These are phyloP conservation scores for Beauveria medogensis DNA, from an alignment of 2,329 filamentous ascomycete species.

Conservation along the genomic window DNA sequence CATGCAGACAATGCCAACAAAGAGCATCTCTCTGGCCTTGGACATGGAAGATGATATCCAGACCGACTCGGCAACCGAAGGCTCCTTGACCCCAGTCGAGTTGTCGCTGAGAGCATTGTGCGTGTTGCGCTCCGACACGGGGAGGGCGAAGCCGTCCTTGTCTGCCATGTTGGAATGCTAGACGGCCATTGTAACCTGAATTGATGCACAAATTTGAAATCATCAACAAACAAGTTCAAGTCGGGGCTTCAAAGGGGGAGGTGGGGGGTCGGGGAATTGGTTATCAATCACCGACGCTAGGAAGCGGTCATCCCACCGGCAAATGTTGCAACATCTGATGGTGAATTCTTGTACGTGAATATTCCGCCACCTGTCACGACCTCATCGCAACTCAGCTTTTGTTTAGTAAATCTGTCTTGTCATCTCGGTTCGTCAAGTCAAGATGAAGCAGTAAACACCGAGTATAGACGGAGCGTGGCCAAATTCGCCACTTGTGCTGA, in stretches of 20 bases:
- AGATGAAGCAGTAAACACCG: too few relatives aligned
- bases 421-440: too few relatives aligned
- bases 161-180: not conserved
- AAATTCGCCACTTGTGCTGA: too few relatives aligned
- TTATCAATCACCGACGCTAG: conserved; percentile 3
- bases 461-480: too few relatives aligned
- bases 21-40: conserved; percentile 24
- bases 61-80: conserved; percentile 3
- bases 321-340: not conserved
- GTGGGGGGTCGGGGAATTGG: too few relatives aligned
- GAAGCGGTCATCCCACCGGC: not conserved
- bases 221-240: too few relatives aligned
- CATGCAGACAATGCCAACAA: conserved; percentile 36
- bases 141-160: not conserved
- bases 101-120: not conserved
- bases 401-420: too few relatives aligned
- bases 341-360: too few relatives aligned
- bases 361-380: too few relatives aligned
- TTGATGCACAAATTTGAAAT: not conserved
- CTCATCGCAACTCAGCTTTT: too few relatives aligned
- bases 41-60: conserved; percentile 20
- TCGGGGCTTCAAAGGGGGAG: too few relatives aligned
- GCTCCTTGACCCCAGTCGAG: not conserved
- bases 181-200: not conserved
- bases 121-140: not conserved